phyloP scores from a whole-genome alignment of 2,329 filamentous ascomycete genomes.

The Penicillium glabrum region DNA sequence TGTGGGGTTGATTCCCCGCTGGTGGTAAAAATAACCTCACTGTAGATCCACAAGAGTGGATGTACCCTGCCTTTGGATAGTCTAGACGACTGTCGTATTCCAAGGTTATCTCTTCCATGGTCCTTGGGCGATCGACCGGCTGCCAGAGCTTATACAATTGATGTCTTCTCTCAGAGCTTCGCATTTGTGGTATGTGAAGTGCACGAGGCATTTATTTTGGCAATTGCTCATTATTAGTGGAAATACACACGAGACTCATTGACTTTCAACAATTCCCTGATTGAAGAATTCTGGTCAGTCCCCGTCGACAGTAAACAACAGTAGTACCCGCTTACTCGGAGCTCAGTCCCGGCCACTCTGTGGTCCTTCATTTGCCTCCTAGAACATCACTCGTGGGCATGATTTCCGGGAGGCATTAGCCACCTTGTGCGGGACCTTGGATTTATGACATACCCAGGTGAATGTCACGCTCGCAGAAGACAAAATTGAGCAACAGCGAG shows the following conservation, averaged over 20 bases:
- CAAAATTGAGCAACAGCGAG: neutral
- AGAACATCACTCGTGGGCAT: slow-evolving; percentile 18
- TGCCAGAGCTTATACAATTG: neutral
- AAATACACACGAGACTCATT: neutral
- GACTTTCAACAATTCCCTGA: neutral
- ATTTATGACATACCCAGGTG: neutral
- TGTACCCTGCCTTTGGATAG: neutral
- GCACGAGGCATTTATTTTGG: neutral
- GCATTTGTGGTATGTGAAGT: neutral
- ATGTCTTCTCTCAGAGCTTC: neutral
- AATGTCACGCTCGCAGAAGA: no score
- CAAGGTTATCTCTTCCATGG: neutral
- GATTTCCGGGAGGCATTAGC: slow-evolving; percentile 3
- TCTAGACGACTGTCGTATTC: slow-evolving; percentile 7
- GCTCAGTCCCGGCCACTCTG: slow-evolving; percentile 7
- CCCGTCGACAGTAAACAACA: no score
- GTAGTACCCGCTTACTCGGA: slow-evolving; percentile 2
- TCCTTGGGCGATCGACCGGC: neutral
- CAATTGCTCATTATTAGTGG: neutral
- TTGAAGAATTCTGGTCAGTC: no score
- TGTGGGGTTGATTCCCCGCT: neutral
- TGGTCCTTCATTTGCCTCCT: neutral
- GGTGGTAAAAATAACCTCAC: neutral
- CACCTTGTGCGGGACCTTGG: neutral
- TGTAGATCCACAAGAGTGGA: neutral